These are phyloP conservation scores for Dacryopinax spathularia DNA, from an alignment of 768 basidiomycete genomes.

Conservation along the genomic window DNA sequence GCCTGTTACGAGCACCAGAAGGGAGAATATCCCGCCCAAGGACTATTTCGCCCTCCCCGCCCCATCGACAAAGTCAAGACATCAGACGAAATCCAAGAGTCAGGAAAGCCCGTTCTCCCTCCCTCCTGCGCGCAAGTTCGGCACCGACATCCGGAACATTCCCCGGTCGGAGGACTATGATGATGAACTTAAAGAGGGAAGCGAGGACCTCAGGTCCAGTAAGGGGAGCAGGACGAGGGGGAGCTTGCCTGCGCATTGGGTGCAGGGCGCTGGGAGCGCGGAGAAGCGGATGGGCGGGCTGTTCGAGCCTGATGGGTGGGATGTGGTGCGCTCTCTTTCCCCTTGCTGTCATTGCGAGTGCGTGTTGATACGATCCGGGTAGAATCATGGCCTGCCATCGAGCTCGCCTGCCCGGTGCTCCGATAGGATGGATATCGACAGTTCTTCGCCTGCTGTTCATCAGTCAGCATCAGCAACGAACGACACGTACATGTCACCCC, in stretches of 20 bases:
- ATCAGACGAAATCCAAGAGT: constrained; percentile 7
- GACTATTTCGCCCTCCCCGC: constrained; percentile 1
- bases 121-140: not conserved
- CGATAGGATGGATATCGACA: constrained; percentile 1
- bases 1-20: constrained; percentile 19
- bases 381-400: not conserved
- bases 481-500: not conserved
- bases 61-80: not conserved
- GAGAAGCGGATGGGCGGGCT: not conserved
- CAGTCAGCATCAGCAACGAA: no score
- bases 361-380: not conserved
- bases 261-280: not conserved
- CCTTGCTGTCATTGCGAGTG: not conserved
- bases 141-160: not conserved
- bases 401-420: not conserved
- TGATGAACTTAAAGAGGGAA: no score
- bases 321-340: not conserved
- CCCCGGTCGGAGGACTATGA: not conserved
- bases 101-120: constrained; percentile 2
- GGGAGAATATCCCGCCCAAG: constrained; percentile 38
- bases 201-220: not conserved
- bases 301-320: not conserved
- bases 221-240: not conserved
- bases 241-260: not conserved
- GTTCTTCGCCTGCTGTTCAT: no score